These are phyloP conservation scores for Alternaria sp. DNA, from an alignment of 2,329 filamentous ascomycete species.

Conservation along the genomic window DNA sequence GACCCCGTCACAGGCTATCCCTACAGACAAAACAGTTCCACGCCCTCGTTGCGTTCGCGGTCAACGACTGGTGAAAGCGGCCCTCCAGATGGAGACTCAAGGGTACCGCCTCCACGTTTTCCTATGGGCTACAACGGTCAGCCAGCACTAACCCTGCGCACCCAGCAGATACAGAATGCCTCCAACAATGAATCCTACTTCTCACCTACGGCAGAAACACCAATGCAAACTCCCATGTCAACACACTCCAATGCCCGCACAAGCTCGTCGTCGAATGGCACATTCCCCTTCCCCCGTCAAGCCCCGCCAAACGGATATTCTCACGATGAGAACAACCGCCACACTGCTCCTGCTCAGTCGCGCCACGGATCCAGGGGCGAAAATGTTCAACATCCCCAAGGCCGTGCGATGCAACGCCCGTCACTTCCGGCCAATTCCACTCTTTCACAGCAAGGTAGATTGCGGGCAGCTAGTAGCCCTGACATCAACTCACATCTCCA, in stretches of 20 bases:
- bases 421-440: slow-evolving; percentile 74
- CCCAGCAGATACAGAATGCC: slow-evolving; percentile 65
- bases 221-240: slow-evolving; percentile 78
- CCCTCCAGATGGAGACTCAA: slow-evolving; percentile 55
- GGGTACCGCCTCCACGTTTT: slow-evolving; percentile 73
- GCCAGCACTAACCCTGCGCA: slow-evolving; percentile 72
- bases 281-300: slow-evolving; percentile 82
- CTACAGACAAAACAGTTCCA: slow-evolving; percentile 74
- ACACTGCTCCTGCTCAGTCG: slow-evolving; percentile 86
- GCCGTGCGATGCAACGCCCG: slow-evolving; percentile 72
- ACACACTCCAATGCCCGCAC: slow-evolving; percentile 63
- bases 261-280: slow-evolving; percentile 72
- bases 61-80: slow-evolving; percentile 76
- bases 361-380: slow-evolving; percentile 79
- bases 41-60: slow-evolving; percentile 74
- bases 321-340: slow-evolving; percentile 76
- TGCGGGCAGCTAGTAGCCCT: slow-evolving; percentile 92
- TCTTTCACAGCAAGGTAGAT: slow-evolving; percentile 60
- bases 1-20: slow-evolving; percentile 50
- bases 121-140: slow-evolving; percentile 63
- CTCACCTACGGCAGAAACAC: slow-evolving; percentile 82
- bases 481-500: slow-evolving; percentile 76
- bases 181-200: slow-evolving; percentile 89
- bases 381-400: slow-evolving; percentile 68
- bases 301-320: slow-evolving; percentile 73